Percentiles rank a stretch among this genome's conserved stretches.
Conservation (phyloP, 2,329 filamentous ascomycete genomes). For the Onygenales sp. region DNA sequence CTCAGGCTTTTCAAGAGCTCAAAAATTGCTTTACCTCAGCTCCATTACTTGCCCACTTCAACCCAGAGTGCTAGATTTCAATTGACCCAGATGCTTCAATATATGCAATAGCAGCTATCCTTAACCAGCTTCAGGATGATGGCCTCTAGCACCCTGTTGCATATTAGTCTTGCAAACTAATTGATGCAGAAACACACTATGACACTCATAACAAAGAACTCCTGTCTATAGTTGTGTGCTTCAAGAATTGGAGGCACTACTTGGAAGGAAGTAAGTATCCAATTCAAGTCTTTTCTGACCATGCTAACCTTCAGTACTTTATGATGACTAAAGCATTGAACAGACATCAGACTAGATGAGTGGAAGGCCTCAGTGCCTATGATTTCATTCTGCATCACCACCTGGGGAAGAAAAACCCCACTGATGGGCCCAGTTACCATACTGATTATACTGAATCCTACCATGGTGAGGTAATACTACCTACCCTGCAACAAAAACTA, state of each 20-base stretch:
- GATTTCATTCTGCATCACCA: no score
- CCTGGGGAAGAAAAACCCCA: no score
- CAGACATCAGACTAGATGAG: no score
- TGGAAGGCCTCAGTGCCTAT: no score
- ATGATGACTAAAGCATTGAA: no score
- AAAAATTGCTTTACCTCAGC: constrained; percentile 12
- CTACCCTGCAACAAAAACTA: no score
- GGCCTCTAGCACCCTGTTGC: constrained; percentile 14
- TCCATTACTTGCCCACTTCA: constrained; percentile 14
- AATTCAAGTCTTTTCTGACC: no score
- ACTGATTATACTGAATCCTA: no score
- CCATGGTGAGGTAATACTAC: no score
- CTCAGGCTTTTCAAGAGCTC: constrained; percentile 7
- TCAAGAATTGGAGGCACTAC: constrained; percentile 16
- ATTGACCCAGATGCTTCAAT: constrained; percentile 18
- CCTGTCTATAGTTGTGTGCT: constrained; percentile 17
- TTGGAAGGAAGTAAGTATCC: constrained; percentile 8
- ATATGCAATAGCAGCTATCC: constrained; percentile 8
- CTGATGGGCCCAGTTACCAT: no score
- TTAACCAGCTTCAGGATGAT: constrained; percentile 13
- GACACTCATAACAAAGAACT: constrained; percentile 23
- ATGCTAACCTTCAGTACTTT: no score
- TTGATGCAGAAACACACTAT: constrained; percentile 16
- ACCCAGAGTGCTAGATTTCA: constrained; percentile 8
- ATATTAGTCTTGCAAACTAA: constrained; percentile 18